Evolutionary conservation across 805 yeast genomes (phyloP), one percentile per base, ranked within the genome.

Genomic region (Candida arabinofermentans): DNA sequence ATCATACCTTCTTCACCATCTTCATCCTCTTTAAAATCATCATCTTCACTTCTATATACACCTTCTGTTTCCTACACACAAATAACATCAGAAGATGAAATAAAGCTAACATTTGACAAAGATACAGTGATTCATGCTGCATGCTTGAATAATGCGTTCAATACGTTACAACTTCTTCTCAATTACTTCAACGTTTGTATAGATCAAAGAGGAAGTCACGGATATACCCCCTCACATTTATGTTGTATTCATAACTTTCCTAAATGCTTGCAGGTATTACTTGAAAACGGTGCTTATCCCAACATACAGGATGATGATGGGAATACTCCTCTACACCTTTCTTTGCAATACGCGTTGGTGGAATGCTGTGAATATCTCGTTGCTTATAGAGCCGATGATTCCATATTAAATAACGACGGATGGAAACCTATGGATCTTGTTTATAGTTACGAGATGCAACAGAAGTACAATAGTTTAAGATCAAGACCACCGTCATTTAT

Each of bases 301-400:
- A 81, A 84, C 50, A 59, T 79, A 4, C 81, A 78, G 41, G 96
- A 93, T 57, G 65, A 69, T 8, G 75, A 75, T 13, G 95, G 93
- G 1, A 86, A 88, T 55, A 81, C 95, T 2, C 87, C 96, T 0
- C 65, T 91, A 32, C 98, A 91, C 62, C 68, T 84, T 39, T 95
- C 96, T 0, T 73, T 86, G 50, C 82, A 83, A 41, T 77, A 72
- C 51, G 91, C 90, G 5, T 75, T 77, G 45, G 53, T 75, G 13
- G 74, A 74, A 36, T 79, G 86, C 35, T 61, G 79, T 46, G 70
- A 74, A 39, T 56, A 81, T 26, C 61, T 85, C 34, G 59, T 82
- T 0, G 67, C 65, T 14, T 66, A 75, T 24, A 69, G 72, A 17
- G 75, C 78, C 1, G 74, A 79, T 44, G 71, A 71, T 29, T 62